Evolutionary conservation across 257 asterid genomes (phyloP).

Genomic region (Fraxinus cuspidata): DNA sequence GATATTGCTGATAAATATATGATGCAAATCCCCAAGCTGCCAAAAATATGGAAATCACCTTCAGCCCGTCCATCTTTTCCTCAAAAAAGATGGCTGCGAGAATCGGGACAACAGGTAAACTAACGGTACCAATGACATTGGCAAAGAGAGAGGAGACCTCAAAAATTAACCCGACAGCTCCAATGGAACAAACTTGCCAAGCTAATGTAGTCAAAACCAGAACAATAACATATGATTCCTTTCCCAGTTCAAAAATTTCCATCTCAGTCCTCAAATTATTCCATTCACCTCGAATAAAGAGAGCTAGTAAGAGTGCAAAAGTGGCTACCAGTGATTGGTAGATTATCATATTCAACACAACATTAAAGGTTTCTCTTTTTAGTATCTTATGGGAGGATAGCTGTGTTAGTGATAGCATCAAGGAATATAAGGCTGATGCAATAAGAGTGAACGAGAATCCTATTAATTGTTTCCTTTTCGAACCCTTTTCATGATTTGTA

Average conservation of each 20-base stretch:
- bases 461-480: constrained; percentile 16
- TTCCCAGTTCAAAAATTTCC: constrained; percentile 36
- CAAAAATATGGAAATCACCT: constrained; percentile 37
- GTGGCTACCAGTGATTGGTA: constrained; percentile 38
- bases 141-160: constrained; percentile 49
- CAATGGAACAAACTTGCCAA: constrained; percentile 45
- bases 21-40: constrained; percentile 49
- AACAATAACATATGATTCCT: constrained; percentile 22
- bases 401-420: constrained; percentile 40
- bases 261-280: constrained; percentile 31
- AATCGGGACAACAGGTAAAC: constrained; percentile 43
- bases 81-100: constrained; percentile 40
- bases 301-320: constrained; percentile 1
- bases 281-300: constrained; percentile 36
- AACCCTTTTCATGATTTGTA: background rate
- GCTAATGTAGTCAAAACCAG: constrained; percentile 30
- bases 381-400: constrained; percentile 30
- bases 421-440: constrained; percentile 37
- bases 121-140: constrained; percentile 41
- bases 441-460: constrained; percentile 41
- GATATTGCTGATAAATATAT: constrained; percentile 42
- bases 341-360: constrained; percentile 33
- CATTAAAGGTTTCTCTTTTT: constrained; percentile 27
- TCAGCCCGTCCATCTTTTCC: constrained; percentile 39
- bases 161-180: constrained; percentile 37